These are phyloP conservation scores for Lanmaoa pseudosensibilis DNA, from an alignment of 768 basidiomycete genomes.

Conservation along the genomic window DNA sequence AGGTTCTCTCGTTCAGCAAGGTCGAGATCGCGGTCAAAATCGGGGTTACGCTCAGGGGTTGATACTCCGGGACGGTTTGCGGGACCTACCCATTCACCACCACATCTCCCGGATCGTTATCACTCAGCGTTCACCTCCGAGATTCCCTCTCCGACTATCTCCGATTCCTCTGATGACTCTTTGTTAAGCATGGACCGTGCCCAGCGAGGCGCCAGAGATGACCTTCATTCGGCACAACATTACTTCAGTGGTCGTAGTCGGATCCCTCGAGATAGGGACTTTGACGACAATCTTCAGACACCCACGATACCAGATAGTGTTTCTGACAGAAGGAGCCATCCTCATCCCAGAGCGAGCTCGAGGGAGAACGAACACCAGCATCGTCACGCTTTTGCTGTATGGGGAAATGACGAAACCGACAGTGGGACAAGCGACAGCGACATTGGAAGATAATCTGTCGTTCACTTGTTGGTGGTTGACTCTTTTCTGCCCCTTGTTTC, in stretches of 20 bases:
- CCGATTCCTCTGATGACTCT: conserved; percentile 41
- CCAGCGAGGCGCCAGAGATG: conserved; percentile 53
- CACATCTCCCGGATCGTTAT: conserved; percentile 25
- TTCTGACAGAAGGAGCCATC: conserved; percentile 13
- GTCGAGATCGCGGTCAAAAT: conserved; percentile 36
- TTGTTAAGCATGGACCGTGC: conserved; percentile 35
- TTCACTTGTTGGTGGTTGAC: background rate
- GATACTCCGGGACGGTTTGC: conserved; percentile 64
- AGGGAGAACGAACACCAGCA: conserved; percentile 30
- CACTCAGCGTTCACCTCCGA: conserved; percentile 33
- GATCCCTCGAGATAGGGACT: conserved; percentile 60
- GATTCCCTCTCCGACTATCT: conserved; percentile 36
- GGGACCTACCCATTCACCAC: conserved; percentile 50
- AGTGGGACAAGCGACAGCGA: conserved; percentile 79
- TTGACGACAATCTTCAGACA: conserved; percentile 59
- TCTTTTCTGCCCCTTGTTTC: background rate
- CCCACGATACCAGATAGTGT: conserved; percentile 50
- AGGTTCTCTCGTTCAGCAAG: conserved; percentile 25
- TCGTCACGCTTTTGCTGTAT: conserved; percentile 74
- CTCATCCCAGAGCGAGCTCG: conserved; percentile 10
- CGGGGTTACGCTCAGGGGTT: conserved; percentile 54
- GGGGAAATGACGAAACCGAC: conserved; percentile 88
- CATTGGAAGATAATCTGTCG: conserved; percentile 19
- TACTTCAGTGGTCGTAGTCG: conserved; percentile 48
- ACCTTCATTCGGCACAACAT: conserved; percentile 43